Evolutionary conservation across 2,329 filamentous ascomycete species (phyloP), one percentile per base, ranked within the genome.

Genomic region (Apiospora phragmitis): DNA sequence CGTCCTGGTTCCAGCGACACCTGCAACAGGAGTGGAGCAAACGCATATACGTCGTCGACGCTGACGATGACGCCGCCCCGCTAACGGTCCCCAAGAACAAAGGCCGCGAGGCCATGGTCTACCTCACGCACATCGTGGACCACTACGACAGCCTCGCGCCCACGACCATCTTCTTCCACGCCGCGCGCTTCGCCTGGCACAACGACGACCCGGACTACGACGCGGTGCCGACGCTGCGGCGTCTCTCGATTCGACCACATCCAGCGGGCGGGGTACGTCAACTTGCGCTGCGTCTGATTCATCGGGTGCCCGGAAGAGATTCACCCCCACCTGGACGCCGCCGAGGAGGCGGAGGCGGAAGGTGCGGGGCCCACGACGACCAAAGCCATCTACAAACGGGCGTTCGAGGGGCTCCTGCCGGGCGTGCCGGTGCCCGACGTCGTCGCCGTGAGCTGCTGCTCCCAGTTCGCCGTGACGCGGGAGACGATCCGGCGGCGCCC

Each of bases 61-160:
- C 88, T 73, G 79, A 82, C 73, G 83, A 88, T 73, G 79, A 82
- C 42, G 73, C 72, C 3, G 85, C 71, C 43, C 35, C 70, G 2
- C 73, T 78, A 3, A 70, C 75, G 49, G 75, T 77, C 2, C 76
- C 77, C 21, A 42, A 70, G 35, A 73, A 76, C 70, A 76, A 76
- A 77, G 89, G 89, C 59, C 85, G 88, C 75, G 89, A 91, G 78
- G 87, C 87, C 32, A 90, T 91, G 85, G 83, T 85, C 16, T 91
- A 91, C 77, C 81, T 91, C 66, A 87, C 87, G 59, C 91, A 88
- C 79, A 86, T 91, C 73, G 87, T 91, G 76, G 87, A 90, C 75
- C 83, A 89, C 77, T 91, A 91, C 79, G 83, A 89, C 68, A 74
- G 82, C n/a, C 83, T 91, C 1, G 85, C 88, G 3, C 88, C 90